Conservation (phyloP, 768 basidiomycete species). For the Psilocybe sp. region DNA sequence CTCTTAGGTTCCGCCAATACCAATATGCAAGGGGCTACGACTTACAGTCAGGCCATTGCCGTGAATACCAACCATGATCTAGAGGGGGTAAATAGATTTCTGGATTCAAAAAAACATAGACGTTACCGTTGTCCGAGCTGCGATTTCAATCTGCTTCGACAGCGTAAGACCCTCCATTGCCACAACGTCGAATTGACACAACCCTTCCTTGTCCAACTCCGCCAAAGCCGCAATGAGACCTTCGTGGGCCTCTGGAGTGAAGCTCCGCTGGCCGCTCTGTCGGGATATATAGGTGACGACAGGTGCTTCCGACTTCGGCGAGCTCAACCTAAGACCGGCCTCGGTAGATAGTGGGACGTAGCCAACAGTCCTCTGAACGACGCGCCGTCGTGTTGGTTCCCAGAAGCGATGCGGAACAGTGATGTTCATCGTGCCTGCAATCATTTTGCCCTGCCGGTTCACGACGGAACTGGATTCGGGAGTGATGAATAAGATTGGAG, state of each 20-base stretch:
- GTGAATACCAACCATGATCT: conserved; percentile 54
- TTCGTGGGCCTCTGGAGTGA: conserved; percentile 47
- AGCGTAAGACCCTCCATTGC: conserved; percentile 42
- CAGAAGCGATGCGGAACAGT: conserved; percentile 25
- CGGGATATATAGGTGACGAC: conserved; percentile 57
- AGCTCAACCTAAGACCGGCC: conserved; percentile 7
- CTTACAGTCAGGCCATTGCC: conserved; percentile 64
- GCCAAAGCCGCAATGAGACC: conserved; percentile 42
- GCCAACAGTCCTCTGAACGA: conserved; percentile 25
- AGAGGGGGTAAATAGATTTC: not conserved
- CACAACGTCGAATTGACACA: conserved; percentile 45
- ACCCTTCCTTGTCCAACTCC: conserved; percentile 45
- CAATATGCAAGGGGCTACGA: not conserved
- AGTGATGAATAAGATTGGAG: too few species aligned
- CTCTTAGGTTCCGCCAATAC: not conserved
- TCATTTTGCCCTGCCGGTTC: conserved; percentile 27
- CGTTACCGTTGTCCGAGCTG: conserved; percentile 57
- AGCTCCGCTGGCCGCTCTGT: conserved; percentile 39
- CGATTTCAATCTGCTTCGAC: conserved; percentile 61
- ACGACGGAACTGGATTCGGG: conserved; percentile 18
- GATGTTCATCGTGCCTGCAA: conserved; percentile 30
- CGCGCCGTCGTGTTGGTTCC: conserved; percentile 24
- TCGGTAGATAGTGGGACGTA: conserved; percentile 15
- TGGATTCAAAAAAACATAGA: not conserved
- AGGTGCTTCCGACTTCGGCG: not conserved